Evolutionary conservation across 805 yeast species (phyloP).

Genomic region (Kodamaea nitidulidarum): DNA sequence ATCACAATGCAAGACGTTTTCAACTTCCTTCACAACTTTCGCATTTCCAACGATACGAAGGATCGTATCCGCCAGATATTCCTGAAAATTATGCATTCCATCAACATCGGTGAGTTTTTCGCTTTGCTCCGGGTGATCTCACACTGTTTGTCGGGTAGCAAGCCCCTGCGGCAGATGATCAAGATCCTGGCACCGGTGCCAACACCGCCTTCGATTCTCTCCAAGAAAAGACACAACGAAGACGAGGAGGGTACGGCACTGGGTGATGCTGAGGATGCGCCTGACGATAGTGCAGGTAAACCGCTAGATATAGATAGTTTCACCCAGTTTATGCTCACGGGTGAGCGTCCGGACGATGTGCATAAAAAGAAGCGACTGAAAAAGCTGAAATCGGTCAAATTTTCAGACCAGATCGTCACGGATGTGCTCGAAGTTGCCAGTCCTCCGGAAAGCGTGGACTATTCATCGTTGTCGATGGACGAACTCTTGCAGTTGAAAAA

Average conservation of each 20-base stretch:
- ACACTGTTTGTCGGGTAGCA: constrained; percentile 55
- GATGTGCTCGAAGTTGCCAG: constrained; percentile 32
- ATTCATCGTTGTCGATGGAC: constrained; percentile 72
- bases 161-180: constrained; percentile 55
- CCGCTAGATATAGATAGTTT: constrained; percentile 81
- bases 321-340: constrained; percentile 79
- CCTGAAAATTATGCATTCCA: constrained; percentile 46
- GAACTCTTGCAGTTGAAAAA: constrained; percentile 51
- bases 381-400: constrained; percentile 60
- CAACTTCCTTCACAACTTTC: constrained; percentile 73
- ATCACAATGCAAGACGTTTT: constrained; percentile 76
- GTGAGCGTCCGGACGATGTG: constrained; percentile 56
- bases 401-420: constrained; percentile 61
- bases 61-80: constrained; percentile 50
- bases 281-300: constrained; percentile 14
- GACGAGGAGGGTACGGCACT: constrained; percentile 23
- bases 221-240: constrained; percentile 53
- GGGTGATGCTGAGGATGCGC: constrained; percentile 1
- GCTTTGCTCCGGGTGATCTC: constrained; percentile 78
- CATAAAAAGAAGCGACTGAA: constrained; percentile 38
- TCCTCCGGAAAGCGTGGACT: constrained; percentile 37
- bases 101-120: constrained; percentile 88
- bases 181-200: constrained; percentile 62
- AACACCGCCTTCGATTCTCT: constrained; percentile 72
- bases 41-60: constrained; percentile 49